Percentiles rank a stretch among this genome's conserved stretches.
Conservation (phyloP, 2,329 filamentous ascomycete species). For the Orbilia ellipsospora region DNA sequence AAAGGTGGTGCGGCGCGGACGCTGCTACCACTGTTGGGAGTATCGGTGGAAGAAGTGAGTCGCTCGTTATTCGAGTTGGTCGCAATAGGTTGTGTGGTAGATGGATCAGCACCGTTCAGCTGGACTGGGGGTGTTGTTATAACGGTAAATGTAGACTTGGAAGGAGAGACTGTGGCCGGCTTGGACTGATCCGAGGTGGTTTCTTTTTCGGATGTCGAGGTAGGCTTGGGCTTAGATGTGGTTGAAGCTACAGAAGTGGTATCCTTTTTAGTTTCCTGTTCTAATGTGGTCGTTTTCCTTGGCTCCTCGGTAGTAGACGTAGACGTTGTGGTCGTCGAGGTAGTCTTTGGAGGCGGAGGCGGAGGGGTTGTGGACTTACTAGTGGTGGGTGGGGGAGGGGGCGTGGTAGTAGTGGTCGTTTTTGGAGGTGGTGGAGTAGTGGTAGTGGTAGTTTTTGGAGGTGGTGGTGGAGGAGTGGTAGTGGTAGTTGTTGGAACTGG, state of each 20-base stretch:
- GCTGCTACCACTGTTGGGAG: constrained; percentile 26
- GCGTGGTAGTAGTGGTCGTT: constrained; percentile 24
- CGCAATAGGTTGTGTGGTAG: constrained; percentile 7
- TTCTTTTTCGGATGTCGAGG: constrained; percentile 21
- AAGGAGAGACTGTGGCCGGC: constrained; percentile 2
- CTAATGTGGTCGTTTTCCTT: neutral
- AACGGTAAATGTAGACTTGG: constrained; percentile 24
- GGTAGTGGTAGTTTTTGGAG: constrained; percentile 27
- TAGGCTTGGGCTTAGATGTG: constrained; percentile 26
- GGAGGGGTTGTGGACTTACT: constrained; percentile 15
- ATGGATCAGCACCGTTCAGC: neutral
- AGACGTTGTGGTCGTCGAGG: neutral
- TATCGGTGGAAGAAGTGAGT: constrained; percentile 1
- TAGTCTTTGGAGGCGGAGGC: neutral
- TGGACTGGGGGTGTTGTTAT: constrained; percentile 13
- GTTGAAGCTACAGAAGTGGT: constrained; percentile 1
- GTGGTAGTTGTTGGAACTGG: constrained; percentile 13
- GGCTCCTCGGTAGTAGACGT: constrained; percentile 4
- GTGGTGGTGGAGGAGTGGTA: constrained; percentile 23
- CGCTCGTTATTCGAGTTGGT: neutral
- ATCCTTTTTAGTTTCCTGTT: neutral
- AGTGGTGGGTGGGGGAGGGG: constrained; percentile 33
- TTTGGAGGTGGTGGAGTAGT: constrained; percentile 26
- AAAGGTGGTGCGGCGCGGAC: constrained; percentile 28
- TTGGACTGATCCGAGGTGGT: constrained; percentile 17